These are phyloP conservation scores for Tylopilus orsonianus DNA, from an alignment of 1,284 basidiomycete species.

Conservation along the genomic window DNA sequence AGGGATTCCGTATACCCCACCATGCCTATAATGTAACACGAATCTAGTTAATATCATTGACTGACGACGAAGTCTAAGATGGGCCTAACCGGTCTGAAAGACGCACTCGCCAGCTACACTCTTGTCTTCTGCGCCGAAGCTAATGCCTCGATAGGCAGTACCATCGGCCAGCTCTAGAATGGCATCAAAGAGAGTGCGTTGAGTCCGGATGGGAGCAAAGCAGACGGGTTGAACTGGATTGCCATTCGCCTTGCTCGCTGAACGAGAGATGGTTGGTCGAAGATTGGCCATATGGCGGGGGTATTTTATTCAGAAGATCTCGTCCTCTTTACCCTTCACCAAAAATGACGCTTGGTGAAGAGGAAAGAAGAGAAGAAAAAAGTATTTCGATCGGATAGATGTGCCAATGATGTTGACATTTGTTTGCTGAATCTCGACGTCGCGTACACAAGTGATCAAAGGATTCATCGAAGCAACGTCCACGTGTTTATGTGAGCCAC, in stretches of 20 bases:
- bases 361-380: slow-evolving; percentile 41
- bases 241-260: slow-evolving; percentile 42
- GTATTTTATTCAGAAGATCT: slow-evolving; percentile 22
- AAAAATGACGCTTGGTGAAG: slow-evolving; percentile 39
- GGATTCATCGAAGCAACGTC: background rate
- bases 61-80: slow-evolving; percentile 11
- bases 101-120: slow-evolving; percentile 98
- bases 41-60: slow-evolving; percentile 12
- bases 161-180: slow-evolving; percentile 94
- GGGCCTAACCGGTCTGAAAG: slow-evolving; percentile 95
- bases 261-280: slow-evolving; percentile 48
- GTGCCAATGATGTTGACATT: slow-evolving; percentile 21
- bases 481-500: background rate
- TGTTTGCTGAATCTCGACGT: slow-evolving; percentile 24
- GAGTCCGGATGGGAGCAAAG: slow-evolving; percentile 37
- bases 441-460: background rate
- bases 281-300: slow-evolving; percentile 34
- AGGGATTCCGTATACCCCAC: no score
- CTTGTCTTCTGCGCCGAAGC: slow-evolving; percentile 91
- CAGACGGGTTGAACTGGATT: slow-evolving; percentile 55
- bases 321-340: slow-evolving; percentile 60
- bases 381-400: slow-evolving; percentile 7
- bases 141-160: slow-evolving; percentile 84
- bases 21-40: no score
- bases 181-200: slow-evolving; percentile 44